phyloP scores from a whole-genome alignment of 192 early-diverging fungal genomes.

The Diversispora epigaea region DNA sequence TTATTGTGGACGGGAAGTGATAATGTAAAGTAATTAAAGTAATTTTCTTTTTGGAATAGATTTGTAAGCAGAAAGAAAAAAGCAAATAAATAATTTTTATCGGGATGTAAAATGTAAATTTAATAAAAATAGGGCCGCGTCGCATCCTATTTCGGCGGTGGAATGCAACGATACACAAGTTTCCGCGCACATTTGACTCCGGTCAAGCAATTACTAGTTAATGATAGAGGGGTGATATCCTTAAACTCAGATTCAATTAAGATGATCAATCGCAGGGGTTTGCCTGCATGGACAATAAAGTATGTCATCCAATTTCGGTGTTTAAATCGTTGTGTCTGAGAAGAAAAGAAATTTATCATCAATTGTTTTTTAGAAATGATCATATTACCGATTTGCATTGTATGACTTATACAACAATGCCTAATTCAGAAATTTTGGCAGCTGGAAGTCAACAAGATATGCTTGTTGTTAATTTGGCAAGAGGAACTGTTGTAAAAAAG shows the following conservation, averaged over 20 bases:
- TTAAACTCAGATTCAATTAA: slow-evolving; percentile 62
- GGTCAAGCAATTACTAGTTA: slow-evolving; percentile 64
- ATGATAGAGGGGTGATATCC: slow-evolving; percentile 64
- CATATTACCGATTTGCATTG: slow-evolving; percentile 52
- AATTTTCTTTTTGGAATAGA: neutral
- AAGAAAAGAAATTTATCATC: neutral
- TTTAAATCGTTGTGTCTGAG: neutral
- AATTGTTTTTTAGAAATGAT: slow-evolving; percentile 42
- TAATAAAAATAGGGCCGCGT: slow-evolving; percentile 60
- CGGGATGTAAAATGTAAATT: slow-evolving; percentile 11
- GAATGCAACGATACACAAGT: slow-evolving; percentile 69
- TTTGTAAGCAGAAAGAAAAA: neutral
- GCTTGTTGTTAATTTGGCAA: slow-evolving; percentile 48
- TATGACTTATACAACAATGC: slow-evolving; percentile 53
- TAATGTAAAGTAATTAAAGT: slow-evolving; percentile 52
- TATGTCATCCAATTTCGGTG: slow-evolving; percentile 40
- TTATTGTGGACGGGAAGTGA: slow-evolving; percentile 86
- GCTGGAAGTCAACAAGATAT: slow-evolving; percentile 59
- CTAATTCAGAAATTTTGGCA: slow-evolving; percentile 57
- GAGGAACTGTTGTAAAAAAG: slow-evolving; percentile 48
- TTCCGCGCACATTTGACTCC: slow-evolving; percentile 64
- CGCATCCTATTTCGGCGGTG: slow-evolving; percentile 60
- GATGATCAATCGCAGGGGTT: slow-evolving; percentile 55
- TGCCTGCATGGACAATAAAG: slow-evolving; percentile 56
- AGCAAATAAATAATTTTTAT: neutral